Conservation (phyloP, 163 green algal genomes). For the Chloroidium sp. region DNA sequence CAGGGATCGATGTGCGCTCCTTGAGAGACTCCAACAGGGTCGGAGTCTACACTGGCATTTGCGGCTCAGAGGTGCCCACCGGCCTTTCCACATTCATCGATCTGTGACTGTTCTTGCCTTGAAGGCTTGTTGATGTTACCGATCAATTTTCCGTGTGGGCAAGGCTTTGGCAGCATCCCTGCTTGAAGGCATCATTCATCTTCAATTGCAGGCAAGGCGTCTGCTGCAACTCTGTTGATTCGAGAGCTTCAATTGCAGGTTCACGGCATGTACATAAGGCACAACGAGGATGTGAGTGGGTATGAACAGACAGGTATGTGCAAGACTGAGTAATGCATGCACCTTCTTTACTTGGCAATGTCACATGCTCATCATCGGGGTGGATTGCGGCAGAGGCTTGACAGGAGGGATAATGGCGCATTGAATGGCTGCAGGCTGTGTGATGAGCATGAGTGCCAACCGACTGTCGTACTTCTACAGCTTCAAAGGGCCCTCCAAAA, state of each 20-base stretch:
- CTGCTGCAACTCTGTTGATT: not conserved
- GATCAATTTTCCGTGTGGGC: not conserved
- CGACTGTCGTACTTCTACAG: conserved; percentile 12
- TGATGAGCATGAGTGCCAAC: conserved; percentile 12
- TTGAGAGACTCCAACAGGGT: not conserved
- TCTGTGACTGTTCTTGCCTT: not conserved
- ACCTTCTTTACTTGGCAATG: not conserved
- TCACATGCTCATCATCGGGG: not conserved
- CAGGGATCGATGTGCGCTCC: not conserved
- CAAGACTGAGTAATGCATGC: not conserved
- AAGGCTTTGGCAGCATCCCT: not conserved
- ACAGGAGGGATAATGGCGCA: not conserved
- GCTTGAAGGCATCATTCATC: too few relatives aligned
- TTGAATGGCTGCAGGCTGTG: not conserved
- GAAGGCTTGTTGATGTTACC: not conserved
- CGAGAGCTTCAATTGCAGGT: not conserved
- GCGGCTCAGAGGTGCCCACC: conserved; percentile 7
- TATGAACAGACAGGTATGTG: conserved; percentile 10
- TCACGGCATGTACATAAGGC: conserved; percentile 3
- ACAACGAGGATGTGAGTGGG: conserved; percentile 9
- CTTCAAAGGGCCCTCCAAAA: conserved; percentile 13
- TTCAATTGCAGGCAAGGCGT: too few relatives aligned
- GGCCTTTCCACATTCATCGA: not conserved
- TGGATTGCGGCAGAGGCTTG: not conserved
- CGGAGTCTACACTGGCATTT: conserved; percentile 8